These are phyloP conservation scores for Populus davidiana DNA, from an alignment of 345 rosid species.

Conservation along the genomic window DNA sequence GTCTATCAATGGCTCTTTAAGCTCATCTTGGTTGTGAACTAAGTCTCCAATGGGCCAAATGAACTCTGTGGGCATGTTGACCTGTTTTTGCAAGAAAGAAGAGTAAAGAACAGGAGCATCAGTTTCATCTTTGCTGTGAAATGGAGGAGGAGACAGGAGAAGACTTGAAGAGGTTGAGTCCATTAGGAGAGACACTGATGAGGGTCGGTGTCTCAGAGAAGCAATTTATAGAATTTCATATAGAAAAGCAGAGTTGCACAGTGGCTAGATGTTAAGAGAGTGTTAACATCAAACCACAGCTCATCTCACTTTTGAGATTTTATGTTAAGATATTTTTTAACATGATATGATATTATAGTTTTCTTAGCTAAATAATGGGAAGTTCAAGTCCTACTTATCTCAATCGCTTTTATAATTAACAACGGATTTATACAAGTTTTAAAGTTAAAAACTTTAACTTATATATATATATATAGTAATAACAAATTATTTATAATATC, in stretches of 20 bases:
- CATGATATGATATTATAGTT: too few species aligned
- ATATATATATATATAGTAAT: too few species aligned
- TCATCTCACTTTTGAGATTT: too few species aligned
- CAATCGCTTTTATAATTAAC: too few species aligned
- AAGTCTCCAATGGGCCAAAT: slow-evolving; percentile 47
- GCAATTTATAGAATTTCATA: slow-evolving; percentile 13
- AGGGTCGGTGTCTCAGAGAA: background rate
- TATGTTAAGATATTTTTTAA: too few species aligned
- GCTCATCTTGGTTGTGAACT: slow-evolving; percentile 24
- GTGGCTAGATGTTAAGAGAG: too few species aligned
- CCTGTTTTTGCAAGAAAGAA: slow-evolving; percentile 27
- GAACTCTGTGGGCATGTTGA: slow-evolving; percentile 41
- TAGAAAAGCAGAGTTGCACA: background rate
- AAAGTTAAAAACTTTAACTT: too few species aligned
- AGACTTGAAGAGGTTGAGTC: slow-evolving; percentile 18
- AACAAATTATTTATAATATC: too few species aligned
- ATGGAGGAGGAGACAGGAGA: slow-evolving; percentile 10
- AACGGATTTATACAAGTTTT: too few species aligned
- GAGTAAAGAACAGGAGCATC: slow-evolving; percentile 26
- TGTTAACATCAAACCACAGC: too few species aligned
- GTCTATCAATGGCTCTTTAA: slow-evolving; percentile 52
- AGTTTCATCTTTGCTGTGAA: slow-evolving; percentile 1
- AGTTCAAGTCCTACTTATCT: too few species aligned
- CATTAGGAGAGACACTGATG: slow-evolving; percentile 23
- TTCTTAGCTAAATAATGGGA: too few species aligned